Evolutionary conservation across 1,139 yeast species (phyloP).

Genomic region (Taphrina confusa): DNA sequence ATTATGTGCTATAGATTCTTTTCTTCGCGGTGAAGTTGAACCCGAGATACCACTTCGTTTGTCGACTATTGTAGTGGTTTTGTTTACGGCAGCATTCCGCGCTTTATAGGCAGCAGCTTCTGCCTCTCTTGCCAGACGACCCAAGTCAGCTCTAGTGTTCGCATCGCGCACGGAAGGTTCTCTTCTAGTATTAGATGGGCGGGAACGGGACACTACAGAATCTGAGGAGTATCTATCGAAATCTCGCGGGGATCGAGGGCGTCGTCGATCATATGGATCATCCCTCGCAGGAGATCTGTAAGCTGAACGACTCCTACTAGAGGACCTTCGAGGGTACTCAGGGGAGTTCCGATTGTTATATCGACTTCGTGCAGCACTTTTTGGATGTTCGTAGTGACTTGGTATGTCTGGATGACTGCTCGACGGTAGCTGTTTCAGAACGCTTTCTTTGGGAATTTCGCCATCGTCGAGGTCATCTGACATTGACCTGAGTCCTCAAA

Average conservation of each 20-base stretch:
- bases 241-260: neutral
- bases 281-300: neutral
- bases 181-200: neutral
- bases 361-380: neutral
- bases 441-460: conserved; percentile 10
- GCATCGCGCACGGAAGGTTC: conserved; percentile 33
- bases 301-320: neutral
- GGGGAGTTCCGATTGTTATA: neutral
- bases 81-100: conserved; percentile 9
- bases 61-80: neutral
- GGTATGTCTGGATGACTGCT: neutral
- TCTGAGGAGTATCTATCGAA: neutral
- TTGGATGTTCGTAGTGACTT: no score
- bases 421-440: neutral
- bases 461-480: conserved; percentile 25
- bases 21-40: neutral
- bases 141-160: conserved; percentile 22
- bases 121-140: conserved; percentile 29
- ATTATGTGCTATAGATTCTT: neutral
- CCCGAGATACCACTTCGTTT: neutral
- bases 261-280: neutral
- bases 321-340: neutral
- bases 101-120: conserved; percentile 32
- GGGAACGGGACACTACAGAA: neutral
- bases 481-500: no score